Conservation (phyloP, 2,329 filamentous ascomycete species). For the Aotearoamyces nothofagi region DNA sequence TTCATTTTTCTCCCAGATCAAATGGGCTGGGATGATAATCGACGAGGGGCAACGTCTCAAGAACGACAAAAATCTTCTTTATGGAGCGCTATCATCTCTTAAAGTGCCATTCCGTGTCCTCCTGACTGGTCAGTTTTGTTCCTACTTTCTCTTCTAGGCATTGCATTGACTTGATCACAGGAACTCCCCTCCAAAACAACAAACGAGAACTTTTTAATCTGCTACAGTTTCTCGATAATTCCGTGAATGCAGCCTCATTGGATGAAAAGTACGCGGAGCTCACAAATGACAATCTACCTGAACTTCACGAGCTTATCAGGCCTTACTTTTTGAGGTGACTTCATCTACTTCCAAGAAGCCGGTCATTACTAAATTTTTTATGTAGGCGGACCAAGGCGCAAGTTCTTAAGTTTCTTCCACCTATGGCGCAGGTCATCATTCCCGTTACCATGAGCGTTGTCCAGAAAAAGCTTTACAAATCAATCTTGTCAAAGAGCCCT, state of each 20-base stretch:
- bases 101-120: constrained; percentile 73
- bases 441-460: constrained; percentile 90
- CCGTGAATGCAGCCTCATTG: constrained; percentile 52
- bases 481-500: constrained; percentile 81
- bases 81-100: constrained; percentile 56
- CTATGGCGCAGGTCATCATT: constrained; percentile 88
- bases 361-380: constrained; percentile 1
- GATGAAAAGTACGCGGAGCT: constrained; percentile 67
- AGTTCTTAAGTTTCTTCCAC: constrained; percentile 80
- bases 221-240: constrained; percentile 76
- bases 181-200: constrained; percentile 90
- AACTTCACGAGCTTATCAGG: constrained; percentile 72
- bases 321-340: constrained; percentile 41
- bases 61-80: constrained; percentile 76
- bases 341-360: not conserved
- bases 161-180: constrained; percentile 3
- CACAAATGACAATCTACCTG: constrained; percentile 64
- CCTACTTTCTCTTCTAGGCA: constrained; percentile 3
- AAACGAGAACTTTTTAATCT: constrained; percentile 89
- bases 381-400: constrained; percentile 69
- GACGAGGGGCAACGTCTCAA: constrained; percentile 94
- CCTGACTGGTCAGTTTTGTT: constrained; percentile 48
- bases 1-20: constrained; percentile 50
- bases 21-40: constrained; percentile 79
- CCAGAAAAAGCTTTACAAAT: constrained; percentile 89